These are phyloP conservation scores for Kregervanrija delftensis DNA, from an alignment of 805 yeast species.

Conservation along the genomic window DNA sequence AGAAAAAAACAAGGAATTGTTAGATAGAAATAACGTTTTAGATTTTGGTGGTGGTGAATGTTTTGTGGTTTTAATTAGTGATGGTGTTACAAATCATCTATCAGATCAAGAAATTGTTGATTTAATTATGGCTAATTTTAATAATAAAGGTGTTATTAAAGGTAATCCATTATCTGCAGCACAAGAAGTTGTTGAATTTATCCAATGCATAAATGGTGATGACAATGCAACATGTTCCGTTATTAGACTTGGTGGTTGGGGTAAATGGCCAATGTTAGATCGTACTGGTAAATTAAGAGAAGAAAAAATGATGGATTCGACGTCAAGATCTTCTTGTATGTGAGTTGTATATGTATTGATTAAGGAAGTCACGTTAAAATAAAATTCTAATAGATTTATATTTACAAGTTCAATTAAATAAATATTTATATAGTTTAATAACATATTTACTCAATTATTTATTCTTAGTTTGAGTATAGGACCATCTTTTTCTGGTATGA, in stretches of 20 bases:
- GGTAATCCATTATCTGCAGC: conserved; percentile 87
- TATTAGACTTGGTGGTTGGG: conserved; percentile 83
- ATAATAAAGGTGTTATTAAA: conserved; percentile 52
- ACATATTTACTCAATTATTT: conserved; percentile 20
- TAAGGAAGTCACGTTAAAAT: no score
- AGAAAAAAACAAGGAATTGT: conserved; percentile 14
- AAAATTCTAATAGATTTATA: no score
- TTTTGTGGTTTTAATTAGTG: conserved; percentile 74
- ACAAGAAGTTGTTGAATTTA: conserved; percentile 74
- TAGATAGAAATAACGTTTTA: conserved; percentile 19
- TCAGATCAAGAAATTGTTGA: conserved; percentile 92
- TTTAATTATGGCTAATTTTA: conserved; percentile 62
- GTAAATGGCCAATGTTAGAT: conserved; percentile 80
- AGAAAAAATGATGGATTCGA: conserved; percentile 35
- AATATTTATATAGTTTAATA: neutral
- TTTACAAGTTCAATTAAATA: neutral
- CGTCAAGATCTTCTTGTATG: no score
- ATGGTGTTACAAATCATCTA: conserved; percentile 77
- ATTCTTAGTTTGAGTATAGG: conserved; percentile 73
- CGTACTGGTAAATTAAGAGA: conserved; percentile 79
- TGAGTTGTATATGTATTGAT: no score
- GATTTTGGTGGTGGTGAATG: conserved; percentile 78
- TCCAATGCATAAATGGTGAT: conserved; percentile 82
- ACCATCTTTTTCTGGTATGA: conserved; percentile 83
- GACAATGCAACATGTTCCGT: conserved; percentile 95